Evolutionary conservation across 257 asterid genomes (phyloP).

Genomic region (Eucommia ulmoides): DNA sequence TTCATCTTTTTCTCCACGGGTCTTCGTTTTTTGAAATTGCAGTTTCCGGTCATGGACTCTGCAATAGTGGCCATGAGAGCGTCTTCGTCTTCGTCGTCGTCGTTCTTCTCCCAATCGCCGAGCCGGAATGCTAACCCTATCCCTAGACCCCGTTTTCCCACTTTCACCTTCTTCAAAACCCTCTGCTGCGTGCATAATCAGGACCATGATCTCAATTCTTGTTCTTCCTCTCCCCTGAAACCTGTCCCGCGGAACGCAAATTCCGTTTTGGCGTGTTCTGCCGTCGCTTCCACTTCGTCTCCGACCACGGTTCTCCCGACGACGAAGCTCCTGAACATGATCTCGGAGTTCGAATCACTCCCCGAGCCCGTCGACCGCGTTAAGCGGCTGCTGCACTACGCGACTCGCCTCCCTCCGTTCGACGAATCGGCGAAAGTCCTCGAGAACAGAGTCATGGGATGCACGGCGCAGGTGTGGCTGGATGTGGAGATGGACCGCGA

Average conservation of each 20-base stretch:
- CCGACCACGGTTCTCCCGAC: constrained; percentile 16
- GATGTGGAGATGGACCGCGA: constrained; percentile 34
- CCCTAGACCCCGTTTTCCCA: constrained; percentile 4
- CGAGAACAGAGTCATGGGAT: constrained; percentile 70
- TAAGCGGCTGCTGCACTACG: constrained; percentile 48
- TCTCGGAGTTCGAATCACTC: constrained; percentile 43
- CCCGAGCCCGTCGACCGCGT: constrained; percentile 71
- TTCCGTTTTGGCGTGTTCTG: constrained; percentile 34
- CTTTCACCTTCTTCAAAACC: constrained; percentile 6
- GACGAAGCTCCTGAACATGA: constrained; percentile 37
- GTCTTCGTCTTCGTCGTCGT: constrained; percentile 26
- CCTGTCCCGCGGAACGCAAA: constrained; percentile 12
- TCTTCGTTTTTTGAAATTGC: too few relatives aligned
- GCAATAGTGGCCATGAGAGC: constrained; percentile 34
- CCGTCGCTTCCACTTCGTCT: constrained; percentile 27
- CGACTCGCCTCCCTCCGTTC: constrained; percentile 36
- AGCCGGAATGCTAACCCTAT: constrained; percentile 26
- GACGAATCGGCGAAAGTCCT: constrained; percentile 26
- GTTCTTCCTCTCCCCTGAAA: constrained; percentile 4
- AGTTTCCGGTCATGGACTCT: constrained; percentile 30
- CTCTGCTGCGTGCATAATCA: constrained; percentile 27
- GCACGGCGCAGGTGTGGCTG: constrained; percentile 91
- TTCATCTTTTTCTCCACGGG: too few relatives aligned
- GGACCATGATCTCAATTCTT: constrained; percentile 10
- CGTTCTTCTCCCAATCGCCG: constrained; percentile 21